Percentiles rank a stretch among this genome's conserved stretches.
Evolutionary conservation across 2,329 filamentous ascomycete species (phyloP).

Genomic region (Aspergillus fructus): DNA sequence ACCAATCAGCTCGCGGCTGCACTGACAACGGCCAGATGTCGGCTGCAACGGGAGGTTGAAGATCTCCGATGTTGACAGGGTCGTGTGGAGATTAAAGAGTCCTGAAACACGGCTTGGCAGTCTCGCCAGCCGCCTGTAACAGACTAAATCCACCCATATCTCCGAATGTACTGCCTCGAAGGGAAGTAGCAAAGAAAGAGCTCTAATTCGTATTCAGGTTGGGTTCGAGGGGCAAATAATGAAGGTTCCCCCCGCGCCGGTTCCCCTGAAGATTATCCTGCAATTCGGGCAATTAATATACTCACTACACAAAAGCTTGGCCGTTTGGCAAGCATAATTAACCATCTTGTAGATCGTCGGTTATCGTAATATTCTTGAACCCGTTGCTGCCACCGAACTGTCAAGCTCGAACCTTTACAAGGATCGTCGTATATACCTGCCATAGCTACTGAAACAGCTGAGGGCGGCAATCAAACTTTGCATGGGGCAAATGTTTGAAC

Average conservation of each 20-base stretch:
- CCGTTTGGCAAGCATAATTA: not conserved
- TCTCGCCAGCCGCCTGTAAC: slow-evolving; percentile 36
- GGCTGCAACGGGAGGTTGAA: not conserved
- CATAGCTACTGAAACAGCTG: not conserved
- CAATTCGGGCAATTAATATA: not conserved
- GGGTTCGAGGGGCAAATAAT: no score
- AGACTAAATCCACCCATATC: not conserved
- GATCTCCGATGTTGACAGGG: slow-evolving; percentile 5
- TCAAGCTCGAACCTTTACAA: not conserved
- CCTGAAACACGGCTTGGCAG: slow-evolving; percentile 9
- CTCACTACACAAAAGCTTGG: not conserved
- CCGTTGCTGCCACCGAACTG: not conserved
- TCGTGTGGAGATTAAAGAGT: slow-evolving; percentile 1
- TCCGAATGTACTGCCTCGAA: not conserved
- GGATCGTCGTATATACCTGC: not conserved
- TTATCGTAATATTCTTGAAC: not conserved
- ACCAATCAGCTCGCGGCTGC: not conserved
- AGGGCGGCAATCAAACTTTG: not conserved
- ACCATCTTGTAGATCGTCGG: not conserved
- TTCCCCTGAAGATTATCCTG: not conserved
- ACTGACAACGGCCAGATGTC: not conserved
- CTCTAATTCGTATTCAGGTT: not conserved
- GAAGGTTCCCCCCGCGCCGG: not conserved
- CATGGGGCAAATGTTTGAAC: not conserved
- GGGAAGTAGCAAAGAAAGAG: no score